Evolutionary conservation across 1,139 yeast genomes (phyloP).

Genomic region (Maudiozyma humilis): DNA sequence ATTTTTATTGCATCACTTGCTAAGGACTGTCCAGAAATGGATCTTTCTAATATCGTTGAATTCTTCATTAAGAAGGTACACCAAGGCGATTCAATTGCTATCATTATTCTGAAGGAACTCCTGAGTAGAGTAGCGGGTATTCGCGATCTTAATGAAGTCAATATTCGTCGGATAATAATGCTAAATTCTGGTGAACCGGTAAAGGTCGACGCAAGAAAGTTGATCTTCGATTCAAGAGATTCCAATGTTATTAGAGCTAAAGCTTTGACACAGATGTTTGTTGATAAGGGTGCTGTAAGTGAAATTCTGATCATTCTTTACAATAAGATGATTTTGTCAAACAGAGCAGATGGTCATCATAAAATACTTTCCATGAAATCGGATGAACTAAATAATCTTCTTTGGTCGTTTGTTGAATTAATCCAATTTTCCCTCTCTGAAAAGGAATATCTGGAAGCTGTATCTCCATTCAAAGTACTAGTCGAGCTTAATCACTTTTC

Average conservation of each 20-base stretch:
- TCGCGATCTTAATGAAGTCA: slow-evolving; percentile 38
- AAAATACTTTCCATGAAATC: slow-evolving; percentile 63
- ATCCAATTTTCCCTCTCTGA: slow-evolving; percentile 43
- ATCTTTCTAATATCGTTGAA: slow-evolving; percentile 48
- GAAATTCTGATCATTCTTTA: slow-evolving; percentile 63
- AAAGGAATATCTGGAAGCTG: slow-evolving; percentile 33
- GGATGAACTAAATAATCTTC: slow-evolving; percentile 62
- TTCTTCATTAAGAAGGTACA: slow-evolving; percentile 62
- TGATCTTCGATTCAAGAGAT: slow-evolving; percentile 57
- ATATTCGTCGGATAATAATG: slow-evolving; percentile 48
- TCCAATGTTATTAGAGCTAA: slow-evolving; percentile 43
- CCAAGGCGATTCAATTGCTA: slow-evolving; percentile 51
- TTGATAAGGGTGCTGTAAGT: slow-evolving; percentile 40
- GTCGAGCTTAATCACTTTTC: slow-evolving; percentile 44
- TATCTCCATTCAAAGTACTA: slow-evolving; percentile 44
- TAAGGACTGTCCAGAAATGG: slow-evolving; percentile 45
- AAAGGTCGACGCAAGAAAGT: slow-evolving; percentile 47
- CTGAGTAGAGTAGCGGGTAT: slow-evolving; percentile 77
- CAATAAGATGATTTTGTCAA: slow-evolving; percentile 41
- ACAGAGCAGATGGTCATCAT: slow-evolving; percentile 45
- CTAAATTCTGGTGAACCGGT: slow-evolving; percentile 59
- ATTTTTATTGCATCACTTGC: slow-evolving; percentile 60
- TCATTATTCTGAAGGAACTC: slow-evolving; percentile 62
- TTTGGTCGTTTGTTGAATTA: slow-evolving; percentile 57
- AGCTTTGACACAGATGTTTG: slow-evolving; percentile 44